Evolutionary conservation across 1,139 yeast genomes (phyloP), one percentile per base, ranked within the genome.

Genomic region (Zygosaccharomyces pseudobailii): DNA sequence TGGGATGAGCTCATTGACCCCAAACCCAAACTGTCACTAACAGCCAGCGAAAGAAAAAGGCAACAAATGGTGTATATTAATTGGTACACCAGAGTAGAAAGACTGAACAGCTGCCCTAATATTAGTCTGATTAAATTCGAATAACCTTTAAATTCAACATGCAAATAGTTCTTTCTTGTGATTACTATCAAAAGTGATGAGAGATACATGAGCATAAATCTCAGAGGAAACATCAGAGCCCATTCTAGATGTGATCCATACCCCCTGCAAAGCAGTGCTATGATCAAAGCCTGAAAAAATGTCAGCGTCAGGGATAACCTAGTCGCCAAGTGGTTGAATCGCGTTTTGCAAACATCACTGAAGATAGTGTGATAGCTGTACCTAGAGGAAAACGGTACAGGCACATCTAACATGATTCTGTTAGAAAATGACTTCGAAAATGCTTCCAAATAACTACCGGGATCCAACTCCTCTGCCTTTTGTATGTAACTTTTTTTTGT

Each of bases 121-220:
- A 79, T 54, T 45, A 77, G 82, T 21, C 72, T 71, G 1, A 75
- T 68, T 41, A 76, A 64, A 10, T 82, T 80, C 45, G 79, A 75
- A 54, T 75, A 74, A 3, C 72, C 71, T 2, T 79, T 61, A 48
- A 71, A 74, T 25, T 77, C 77, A 5, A 81, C 82, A 33, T 76
- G 78, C 33, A 81, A 58, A 42, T 75, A 73, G 33, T 70, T 66
- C 46, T 75, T 74, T 52, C 87, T 72, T 6, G 78, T 66, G 42
- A 74, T 68, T 42, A 77, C 73, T 39, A 83, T 64, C 9, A 77
- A 48, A 36, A 71, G 62, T 36, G 73, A 65, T 0, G 73, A 71
- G 6, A 58, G 28, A 59, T 71, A 72, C 6, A 71, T 36, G 4
- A 63, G 20, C 1, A 64, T n/a, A 13, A 61, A 48, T 42, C 67